Base-by-base conservation (phyloP, 2,329 filamentous ascomycete species). In the Calonectria pteridis region DNA sequence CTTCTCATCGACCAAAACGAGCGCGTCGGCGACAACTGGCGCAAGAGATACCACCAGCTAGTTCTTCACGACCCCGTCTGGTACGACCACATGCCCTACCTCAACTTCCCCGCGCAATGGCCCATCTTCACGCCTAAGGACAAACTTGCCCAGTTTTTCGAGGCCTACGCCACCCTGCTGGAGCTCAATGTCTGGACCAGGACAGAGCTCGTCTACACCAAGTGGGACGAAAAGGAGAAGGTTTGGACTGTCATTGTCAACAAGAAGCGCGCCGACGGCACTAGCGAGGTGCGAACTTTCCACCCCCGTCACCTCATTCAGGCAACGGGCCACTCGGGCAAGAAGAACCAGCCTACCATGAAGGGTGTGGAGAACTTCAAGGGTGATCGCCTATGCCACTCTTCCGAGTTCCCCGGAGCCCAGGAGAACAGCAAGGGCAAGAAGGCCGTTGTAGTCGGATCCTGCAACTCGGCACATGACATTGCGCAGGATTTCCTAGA, bases 41-140 rank as follows among this genome's bases (percentile, higher is more conserved):
- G 91, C 20, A 86, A 87, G 49, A 84, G 92, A 58, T 93, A 93
- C 76, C 88, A 90, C 75, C 90, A 92, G 73, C 88, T 94, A 0
- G 91, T 94, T 1, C 88, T 93, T 0, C 93, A 94, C 77, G 93
- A 94, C 76, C 91, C 92, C 0, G 90, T 94, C 2, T 92, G 87
- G 85, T 90, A 87, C 71, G 88, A 90, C 68, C 89, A 91, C 78
- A 84, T 93, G 85, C 91, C 93, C 0, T 94, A 93, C 80, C 77
- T 94, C 5, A 84, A 85, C 0, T 94, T 94, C 79, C 93, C 93
- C 0, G 79, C 87, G 0, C 88, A 88, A 67, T 94, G 93, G 93
- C 93, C 93, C 4, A 85, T 93, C 20, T 94, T 93, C 81, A 93
- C 92, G 0, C 92, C 92, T 6, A 94, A 94, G 79, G 92, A 94